Base-by-base conservation (phyloP, 331 rosid species). In the Erythrophleum ivorense region DNA sequence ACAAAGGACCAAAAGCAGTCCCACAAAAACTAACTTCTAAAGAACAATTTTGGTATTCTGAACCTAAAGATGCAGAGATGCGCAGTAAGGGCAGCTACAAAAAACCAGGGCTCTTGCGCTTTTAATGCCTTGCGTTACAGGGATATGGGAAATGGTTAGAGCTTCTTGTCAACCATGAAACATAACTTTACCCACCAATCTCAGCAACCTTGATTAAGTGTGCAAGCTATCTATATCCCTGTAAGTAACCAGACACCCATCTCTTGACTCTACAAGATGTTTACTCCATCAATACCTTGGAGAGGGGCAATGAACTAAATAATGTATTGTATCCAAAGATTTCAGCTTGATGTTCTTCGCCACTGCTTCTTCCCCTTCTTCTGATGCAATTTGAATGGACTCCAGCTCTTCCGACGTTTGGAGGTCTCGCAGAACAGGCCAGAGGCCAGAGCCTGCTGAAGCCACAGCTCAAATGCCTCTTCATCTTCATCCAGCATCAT, bases 401-500 rank as follows among this genome's bases (percentile, higher is more conserved):
- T 92, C 99, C 99, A 96, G 82, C 97, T 96, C 91, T 96, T 96
- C 72, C 99, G 84, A 63, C 97, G 97, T 80, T 92, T 96, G 41
- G 99, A 88, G 71, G 94, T 48, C 88, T 96, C 99, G 0, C 99
- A 92, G 65, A 96, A 96, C 85, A 92, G 83, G 57, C 99, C 99
- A 0, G 97, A 89, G 38, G 98, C 98, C 78, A 96, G 92, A 24
- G 99, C 99, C 87, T 96, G 91, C 89, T 96, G 98, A 82, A 96
- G 94, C 99, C 99, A 96, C 78, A 90, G 64, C 73, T 96, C 97
- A 38, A 96, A 94, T 46, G 92, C 98, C 78, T 96, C 98, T 81
- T 92, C 99, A 2, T 92, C 95, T 84, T 96, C 99, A 19, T 96
- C 98, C 88, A 91, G 86, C 98, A 90, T 90, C 98, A 92, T 94